Evolutionary conservation across 257 asterid species (phyloP).

Genomic region (Mentha longifolia): DNA sequence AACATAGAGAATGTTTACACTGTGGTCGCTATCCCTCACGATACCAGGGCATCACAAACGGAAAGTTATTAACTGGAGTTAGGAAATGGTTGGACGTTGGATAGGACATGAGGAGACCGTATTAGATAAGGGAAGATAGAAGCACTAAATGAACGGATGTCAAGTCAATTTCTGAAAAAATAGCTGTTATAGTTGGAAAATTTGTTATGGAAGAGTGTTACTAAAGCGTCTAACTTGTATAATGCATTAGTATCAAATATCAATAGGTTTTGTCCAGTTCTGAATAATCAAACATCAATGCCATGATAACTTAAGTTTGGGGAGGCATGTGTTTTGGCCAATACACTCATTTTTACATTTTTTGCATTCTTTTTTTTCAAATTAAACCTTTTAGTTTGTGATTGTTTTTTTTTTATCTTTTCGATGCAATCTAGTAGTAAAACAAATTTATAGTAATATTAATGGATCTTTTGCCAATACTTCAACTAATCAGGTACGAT

Average conservation of each 20-base stretch:
- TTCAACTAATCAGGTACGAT: conserved; percentile 71
- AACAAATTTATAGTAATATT: conserved; percentile 15
- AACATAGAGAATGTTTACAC: not conserved
- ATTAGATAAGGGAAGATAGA: conserved; percentile 4
- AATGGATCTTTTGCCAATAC: conserved; percentile 21
- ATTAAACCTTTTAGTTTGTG: not conserved
- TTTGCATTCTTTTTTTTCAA: conserved; percentile 11
- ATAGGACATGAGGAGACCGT: conserved; percentile 7
- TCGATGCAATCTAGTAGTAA: not conserved
- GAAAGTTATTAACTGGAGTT: not conserved
- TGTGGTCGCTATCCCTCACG: not conserved
- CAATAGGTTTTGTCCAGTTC: not conserved
- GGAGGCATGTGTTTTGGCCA: not conserved
- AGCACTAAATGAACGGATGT: conserved; percentile 10
- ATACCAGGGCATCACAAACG: not conserved
- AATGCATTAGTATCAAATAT: not conserved
- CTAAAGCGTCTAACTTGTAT: not conserved
- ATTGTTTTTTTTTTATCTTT: not conserved
- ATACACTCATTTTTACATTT: conserved; percentile 17
- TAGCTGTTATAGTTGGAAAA: not conserved
- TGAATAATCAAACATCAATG: conserved; percentile 1
- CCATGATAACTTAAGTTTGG: not conserved
- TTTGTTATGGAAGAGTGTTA: not conserved
- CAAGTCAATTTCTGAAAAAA: conserved; percentile 6
- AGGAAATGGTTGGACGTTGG: not conserved